Evolutionary conservation across 805 yeast genomes (phyloP), one percentile per base, ranked within the genome.

Genomic region (Yamadazyma insecticola): DNA sequence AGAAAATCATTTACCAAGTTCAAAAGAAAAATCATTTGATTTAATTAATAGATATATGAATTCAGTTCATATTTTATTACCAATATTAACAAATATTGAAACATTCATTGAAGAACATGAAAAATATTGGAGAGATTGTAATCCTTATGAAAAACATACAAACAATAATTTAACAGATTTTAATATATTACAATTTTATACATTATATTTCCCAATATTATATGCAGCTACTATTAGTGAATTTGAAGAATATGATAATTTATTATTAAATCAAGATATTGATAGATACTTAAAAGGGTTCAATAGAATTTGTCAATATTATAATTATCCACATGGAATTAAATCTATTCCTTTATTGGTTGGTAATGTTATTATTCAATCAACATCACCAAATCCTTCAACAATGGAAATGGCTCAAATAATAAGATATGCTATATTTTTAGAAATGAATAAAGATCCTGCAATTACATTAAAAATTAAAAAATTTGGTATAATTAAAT

Each of bases 361-460:
- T 29, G 74, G 70, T 22, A 73, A 62, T 45, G 77, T 72, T 12
- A 59, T 68, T 29, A 63, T 65, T 30, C 78, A 65, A 45, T 73
- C 72, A 18, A 70, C 73, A 8, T 62, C 72, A 17, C 81, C 75
- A 24, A 75, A 72, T 41, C 81, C 72, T 21, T 72, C 74, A 23
- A 64, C 72, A 16, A 69, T 70, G 63, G 78, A 64, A 32, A 69
- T 74, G 63, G 70, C 79, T 1, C 69, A 67, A 17, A 65, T 76
- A 26, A 72, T 75, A 2, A 49, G 81, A 26, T 70, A 73, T 37
- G 78, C 80, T 1, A 78, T 76, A 42, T 57, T 70, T 26, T 55
- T 74, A 19, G 74, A 74, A 32, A 48, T 78, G 21, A 76, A 78
- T 42, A 69, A 77, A 46, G 84, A 78, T 44, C 83, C 83, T 3